phyloP scores from a whole-genome alignment of 2,329 filamentous ascomycete genomes.

The Paradendryphiella salina region DNA sequence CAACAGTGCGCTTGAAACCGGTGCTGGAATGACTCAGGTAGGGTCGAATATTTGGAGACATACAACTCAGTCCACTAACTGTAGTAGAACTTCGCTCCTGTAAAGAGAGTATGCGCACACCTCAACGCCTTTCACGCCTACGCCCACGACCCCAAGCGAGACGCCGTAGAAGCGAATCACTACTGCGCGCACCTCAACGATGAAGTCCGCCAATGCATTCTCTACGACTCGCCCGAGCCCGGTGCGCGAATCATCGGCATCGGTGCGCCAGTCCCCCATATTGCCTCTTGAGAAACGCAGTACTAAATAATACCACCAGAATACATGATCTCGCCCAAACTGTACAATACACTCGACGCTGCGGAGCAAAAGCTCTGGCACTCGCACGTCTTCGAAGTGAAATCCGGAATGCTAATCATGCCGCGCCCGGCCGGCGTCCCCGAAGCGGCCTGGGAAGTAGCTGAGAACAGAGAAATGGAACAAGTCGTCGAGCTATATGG shows the following conservation, averaged over 20 bases:
- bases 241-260: conserved; percentile 77
- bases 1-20: conserved; percentile 64
- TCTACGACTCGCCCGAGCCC: conserved; percentile 72
- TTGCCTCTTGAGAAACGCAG: background rate
- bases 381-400: conserved; percentile 73
- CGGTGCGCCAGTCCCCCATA: conserved; percentile 20
- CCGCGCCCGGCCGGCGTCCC: conserved; percentile 62
- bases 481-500: conserved; percentile 75
- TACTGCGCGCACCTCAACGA: conserved; percentile 79
- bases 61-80: background rate
- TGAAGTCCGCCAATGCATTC: conserved; percentile 80
- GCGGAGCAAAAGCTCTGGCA: conserved; percentile 80
- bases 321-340: conserved; percentile 76
- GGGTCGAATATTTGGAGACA: background rate
- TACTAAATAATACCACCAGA: conserved; percentile 51
- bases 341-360: conserved; percentile 67
- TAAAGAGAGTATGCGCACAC: conserved; percentile 75
- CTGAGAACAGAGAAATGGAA: conserved; percentile 80
- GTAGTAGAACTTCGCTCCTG: conserved; percentile 66
- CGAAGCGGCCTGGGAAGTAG: conserved; percentile 68
- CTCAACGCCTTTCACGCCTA: conserved; percentile 88
- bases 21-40: conserved; percentile 63
- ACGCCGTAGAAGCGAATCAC: conserved; percentile 75
- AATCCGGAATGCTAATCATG: conserved; percentile 79
- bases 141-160: conserved; percentile 67